A percentile compares a stretch with the other conserved stretches of the same genome.
phyloP scores from a whole-genome alignment of 1,139 yeast species.

The Taphrina confusa region DNA sequence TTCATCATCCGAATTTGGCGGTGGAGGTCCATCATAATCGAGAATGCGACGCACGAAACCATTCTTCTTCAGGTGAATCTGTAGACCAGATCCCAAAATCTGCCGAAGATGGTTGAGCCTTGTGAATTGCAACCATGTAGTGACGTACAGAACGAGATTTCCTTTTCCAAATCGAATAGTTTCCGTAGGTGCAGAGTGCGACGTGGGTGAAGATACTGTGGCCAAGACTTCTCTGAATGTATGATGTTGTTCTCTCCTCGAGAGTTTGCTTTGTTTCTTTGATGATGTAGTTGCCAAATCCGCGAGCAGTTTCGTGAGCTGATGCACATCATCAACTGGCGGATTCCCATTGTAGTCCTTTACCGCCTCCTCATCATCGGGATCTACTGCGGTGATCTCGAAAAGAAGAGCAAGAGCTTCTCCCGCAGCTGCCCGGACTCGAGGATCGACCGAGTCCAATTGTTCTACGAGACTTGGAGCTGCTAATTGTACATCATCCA shows the following conservation, averaged over 20 bases:
- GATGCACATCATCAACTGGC: constrained; percentile 40
- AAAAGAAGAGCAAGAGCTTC: constrained; percentile 41
- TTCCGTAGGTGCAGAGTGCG: constrained; percentile 34
- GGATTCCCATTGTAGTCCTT: constrained; percentile 22
- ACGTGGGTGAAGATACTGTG: constrained; percentile 39
- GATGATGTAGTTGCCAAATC: constrained; percentile 41
- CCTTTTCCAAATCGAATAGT: constrained; percentile 37
- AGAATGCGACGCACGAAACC: constrained; percentile 38
- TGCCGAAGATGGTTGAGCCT: constrained; percentile 39
- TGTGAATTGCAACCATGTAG: constrained; percentile 40
- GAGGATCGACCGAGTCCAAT: constrained; percentile 40
- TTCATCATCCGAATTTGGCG: constrained; percentile 35
- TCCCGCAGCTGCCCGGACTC: constrained; percentile 41
- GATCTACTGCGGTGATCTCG: constrained; percentile 38
- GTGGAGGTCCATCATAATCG: constrained; percentile 39
- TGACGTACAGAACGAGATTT: constrained; percentile 35
- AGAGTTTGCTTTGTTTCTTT: constrained; percentile 40
- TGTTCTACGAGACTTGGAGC: constrained; percentile 41
- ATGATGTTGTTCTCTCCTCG: constrained; percentile 41
- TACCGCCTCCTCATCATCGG: constrained; percentile 36
- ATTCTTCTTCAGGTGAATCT: constrained; percentile 40
- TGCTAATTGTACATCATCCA: constrained; percentile 34
- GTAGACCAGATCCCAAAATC: constrained; percentile 40
- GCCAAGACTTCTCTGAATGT: constrained; percentile 41
- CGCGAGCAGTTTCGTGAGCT: constrained; percentile 37